These are phyloP conservation scores for Myrica gale DNA, from an alignment of 306 rosid genomes.

Conservation along the genomic window DNA sequence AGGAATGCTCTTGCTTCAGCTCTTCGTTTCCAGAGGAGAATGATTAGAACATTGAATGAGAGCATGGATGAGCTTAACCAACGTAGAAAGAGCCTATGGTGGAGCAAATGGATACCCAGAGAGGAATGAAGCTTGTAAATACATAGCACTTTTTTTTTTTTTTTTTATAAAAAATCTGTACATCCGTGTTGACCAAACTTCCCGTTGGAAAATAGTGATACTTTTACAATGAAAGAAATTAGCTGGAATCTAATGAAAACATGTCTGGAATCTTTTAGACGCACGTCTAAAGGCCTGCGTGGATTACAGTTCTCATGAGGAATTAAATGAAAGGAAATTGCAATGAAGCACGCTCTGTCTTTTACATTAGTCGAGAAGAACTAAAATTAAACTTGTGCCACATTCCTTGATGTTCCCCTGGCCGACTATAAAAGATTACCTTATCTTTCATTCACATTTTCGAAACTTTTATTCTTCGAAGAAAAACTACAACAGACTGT, in stretches of 20 bases:
- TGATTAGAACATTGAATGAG: constrained; percentile 73
- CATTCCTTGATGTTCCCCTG: constrained; percentile 22
- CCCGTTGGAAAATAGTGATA: constrained; percentile 35
- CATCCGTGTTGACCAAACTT: constrained; percentile 50
- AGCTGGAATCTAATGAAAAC: constrained; percentile 48
- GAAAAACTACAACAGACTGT: constrained; percentile 10
- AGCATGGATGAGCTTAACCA: constrained; percentile 75
- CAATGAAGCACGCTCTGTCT: constrained; percentile 30
- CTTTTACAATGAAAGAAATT: constrained; percentile 27
- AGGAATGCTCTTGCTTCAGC: constrained; percentile 82
- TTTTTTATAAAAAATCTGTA: constrained; percentile 30
- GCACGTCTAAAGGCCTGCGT: constrained; percentile 39
- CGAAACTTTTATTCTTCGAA: constrained; percentile 12
- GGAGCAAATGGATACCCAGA: constrained; percentile 98
- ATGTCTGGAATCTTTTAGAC: constrained; percentile 49
- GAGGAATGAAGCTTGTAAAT: constrained; percentile 68
- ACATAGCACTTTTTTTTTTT: constrained; percentile 17
- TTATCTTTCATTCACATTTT: background rate
- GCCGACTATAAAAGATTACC: constrained; percentile 1
- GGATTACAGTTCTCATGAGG: constrained; percentile 16
- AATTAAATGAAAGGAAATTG: constrained; percentile 32
- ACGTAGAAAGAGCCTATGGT: constrained; percentile 80
- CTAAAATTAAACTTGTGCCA: constrained; percentile 1
- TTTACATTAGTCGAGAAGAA: background rate
- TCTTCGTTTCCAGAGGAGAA: constrained; percentile 71